Base-by-base conservation (phyloP, 2,329 filamentous ascomycete species). In the Penicillium sclerotiorum region DNA sequence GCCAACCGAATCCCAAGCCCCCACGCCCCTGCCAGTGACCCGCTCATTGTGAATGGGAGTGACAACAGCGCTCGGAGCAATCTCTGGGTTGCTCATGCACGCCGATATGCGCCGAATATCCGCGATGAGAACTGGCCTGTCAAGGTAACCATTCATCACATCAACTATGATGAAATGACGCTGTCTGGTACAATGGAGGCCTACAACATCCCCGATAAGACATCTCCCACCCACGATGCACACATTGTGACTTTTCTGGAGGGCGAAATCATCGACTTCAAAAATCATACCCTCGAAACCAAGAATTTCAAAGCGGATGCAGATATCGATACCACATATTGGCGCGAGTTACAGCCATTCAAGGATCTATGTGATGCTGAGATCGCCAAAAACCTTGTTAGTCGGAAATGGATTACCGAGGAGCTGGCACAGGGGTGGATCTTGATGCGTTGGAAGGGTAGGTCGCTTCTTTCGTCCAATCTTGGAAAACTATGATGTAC, bases 181-280 rank as follows among this genome's bases (percentile, higher is more conserved):
- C 67, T 88, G 15, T 81, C 82, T 18, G 85, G 84, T 4, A 87
- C 83, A 7, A 88, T 88, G 85, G 83, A 86, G 67, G 85, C 85
- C 4, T 86, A 85, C 69, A 84, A 87, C 58, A 84, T 86, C 11
- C 84, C 84, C 2, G 73, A 79, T 52, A 77, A 77, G 47, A 74
- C 76, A 8, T 69, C 70, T 1, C 63, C 67, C 15, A 70, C 66
- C 3, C 68, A 69, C 42, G 68, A 70, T 43, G 72, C 73, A 13
- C 76, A 77, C 50, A 87, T 87, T 49, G 81, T 82, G 13, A 87
- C 84, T 2, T 87, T 83, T 61, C 76, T 87, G 37, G 84, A 87
- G 72, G 85, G 85, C 47, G 85, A 88, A 62, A 86, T 88, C 52
- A 80, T 88, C 53, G 85, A 88, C 63, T 83, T 88, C 57, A 74